A percentile compares a stretch with the other conserved stretches of the same genome.
These are phyloP conservation scores for Apiotrichum laibachii DNA, from an alignment of 1,284 basidiomycete genomes.

Conservation along the genomic window DNA sequence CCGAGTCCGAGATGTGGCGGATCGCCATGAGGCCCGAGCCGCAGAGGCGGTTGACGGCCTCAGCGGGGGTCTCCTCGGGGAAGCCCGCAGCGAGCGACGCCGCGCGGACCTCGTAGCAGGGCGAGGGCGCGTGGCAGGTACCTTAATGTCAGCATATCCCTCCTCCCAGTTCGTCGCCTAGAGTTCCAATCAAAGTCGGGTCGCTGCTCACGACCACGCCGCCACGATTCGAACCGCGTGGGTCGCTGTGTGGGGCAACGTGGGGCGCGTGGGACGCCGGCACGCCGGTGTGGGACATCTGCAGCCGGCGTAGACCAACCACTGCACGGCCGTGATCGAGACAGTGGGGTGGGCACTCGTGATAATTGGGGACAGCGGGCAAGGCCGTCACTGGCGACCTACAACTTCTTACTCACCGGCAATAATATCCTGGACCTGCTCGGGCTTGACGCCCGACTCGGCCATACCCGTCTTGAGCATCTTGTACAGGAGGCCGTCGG, in stretches of 20 bases:
- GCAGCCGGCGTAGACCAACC: no score
- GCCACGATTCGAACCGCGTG: no score
- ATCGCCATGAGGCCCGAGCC: slow-evolving; percentile 73
- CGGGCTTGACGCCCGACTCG: slow-evolving; percentile 25
- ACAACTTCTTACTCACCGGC: slow-evolving; percentile 61
- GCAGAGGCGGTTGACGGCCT: slow-evolving; percentile 77
- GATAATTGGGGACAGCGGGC: no score
- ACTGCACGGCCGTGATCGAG: no score
- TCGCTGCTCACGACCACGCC: no score
- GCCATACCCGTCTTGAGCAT: slow-evolving; percentile 27
- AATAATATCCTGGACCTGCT: slow-evolving; percentile 51
- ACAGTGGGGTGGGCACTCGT: no score
- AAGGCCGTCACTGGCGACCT: no score
- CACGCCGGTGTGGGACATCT: no score
- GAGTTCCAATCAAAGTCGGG: not conserved
- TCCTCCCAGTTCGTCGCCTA: no score
- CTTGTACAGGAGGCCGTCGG: slow-evolving; percentile 30
- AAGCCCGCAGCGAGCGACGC: slow-evolving; percentile 24
- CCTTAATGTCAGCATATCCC: not conserved
- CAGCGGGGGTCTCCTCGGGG: slow-evolving; percentile 63
- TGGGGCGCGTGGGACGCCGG: no score
- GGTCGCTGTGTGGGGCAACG: no score
- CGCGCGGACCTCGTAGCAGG: slow-evolving; percentile 24
- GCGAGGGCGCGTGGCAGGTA: slow-evolving; percentile 23
- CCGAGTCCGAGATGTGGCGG: slow-evolving; percentile 66